Percentiles rank a stretch among this genome's conserved stretches.
Conservation (phyloP, 2,329 filamentous ascomycete species). For the Aspergillus luchuensis region DNA sequence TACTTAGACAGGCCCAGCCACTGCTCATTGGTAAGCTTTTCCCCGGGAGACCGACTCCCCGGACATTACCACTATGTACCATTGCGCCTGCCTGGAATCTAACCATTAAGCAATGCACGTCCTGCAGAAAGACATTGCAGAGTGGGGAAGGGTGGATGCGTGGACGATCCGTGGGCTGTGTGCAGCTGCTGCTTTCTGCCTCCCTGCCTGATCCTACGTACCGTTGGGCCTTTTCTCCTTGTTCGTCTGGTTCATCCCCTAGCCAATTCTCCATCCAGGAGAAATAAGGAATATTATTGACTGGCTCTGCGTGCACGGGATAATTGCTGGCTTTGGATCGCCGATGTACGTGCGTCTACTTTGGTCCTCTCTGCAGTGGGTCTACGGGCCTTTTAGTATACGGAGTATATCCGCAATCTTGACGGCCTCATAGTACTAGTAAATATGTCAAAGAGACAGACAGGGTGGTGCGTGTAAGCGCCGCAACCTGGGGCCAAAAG, state of each 20-base stretch:
- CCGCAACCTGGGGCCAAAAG: neutral
- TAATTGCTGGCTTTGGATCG: neutral
- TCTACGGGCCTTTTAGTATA: slow-evolving; percentile 1
- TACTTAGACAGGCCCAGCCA: no score
- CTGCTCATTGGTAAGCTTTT: no score
- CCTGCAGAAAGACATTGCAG: no score
- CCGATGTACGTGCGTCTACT: neutral
- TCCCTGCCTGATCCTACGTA: neutral
- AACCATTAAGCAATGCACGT: no score
- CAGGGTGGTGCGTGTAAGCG: neutral
- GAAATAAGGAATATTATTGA: neutral
- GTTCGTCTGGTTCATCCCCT: neutral
- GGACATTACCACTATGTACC: no score
- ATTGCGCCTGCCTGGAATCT: no score
- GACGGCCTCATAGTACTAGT: neutral
- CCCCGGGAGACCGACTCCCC: no score
- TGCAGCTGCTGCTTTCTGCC: no score
- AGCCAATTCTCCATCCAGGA: neutral
- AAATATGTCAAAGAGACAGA: slow-evolving; percentile 3
- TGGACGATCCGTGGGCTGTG: no score
- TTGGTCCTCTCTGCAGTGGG: neutral
- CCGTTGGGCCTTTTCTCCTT: neutral
- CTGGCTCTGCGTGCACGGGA: neutral
- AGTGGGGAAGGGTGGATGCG: no score
- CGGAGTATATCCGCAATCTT: neutral